Base-by-base conservation (phyloP, 2,329 filamentous ascomycete genomes). In the Aureobasidium sp. region DNA sequence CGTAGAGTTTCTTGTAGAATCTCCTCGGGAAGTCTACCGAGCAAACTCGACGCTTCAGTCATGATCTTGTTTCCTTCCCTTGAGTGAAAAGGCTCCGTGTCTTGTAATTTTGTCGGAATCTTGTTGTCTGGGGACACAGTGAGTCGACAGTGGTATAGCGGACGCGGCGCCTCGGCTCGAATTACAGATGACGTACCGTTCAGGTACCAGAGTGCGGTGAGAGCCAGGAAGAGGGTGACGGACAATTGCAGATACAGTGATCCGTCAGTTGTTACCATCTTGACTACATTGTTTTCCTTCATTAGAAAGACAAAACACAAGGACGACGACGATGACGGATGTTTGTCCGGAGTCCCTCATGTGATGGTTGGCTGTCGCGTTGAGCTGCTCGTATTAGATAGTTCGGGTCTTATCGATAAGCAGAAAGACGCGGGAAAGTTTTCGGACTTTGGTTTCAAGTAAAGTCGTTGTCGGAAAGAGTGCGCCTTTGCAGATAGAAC, bases 1-100 rank as follows among this genome's bases (percentile, higher is more conserved):
- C 69, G 67, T n/a, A 77, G 65, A 46, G 79, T 71, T 37, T 74
- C 70, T 60, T 75, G 71, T 10, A 78, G 65, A 1, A 79, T 71
- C 65, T 79, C 77, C 39, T 73, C 71, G 1, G 78, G 77, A 2
- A 79, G 73, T 20, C 63, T 43, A 1, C 9, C 26, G 2, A 63
- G 55, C 26, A 15, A 36, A 47, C 36, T 46, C 3, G 20, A 13
- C 4, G 12, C 9, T 29, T 41, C 24, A 24, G 0, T 15, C 55
- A 32, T 57, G 10, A 12, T 20, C 6, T 24, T 12, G 26, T n/a
- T 10, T 9, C n/a, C 12, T 29, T 27, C 10, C 3, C 13, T 15
- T 48, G 55, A 26, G 5, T 12, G 12, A 37, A 26, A 7, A 26
- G 27, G 1, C 26, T 32, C 2, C 37, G 26, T 26, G 20, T 15